These are phyloP conservation scores for Termitomyces sp. DNA, from an alignment of 768 basidiomycete species.

Conservation along the genomic window DNA sequence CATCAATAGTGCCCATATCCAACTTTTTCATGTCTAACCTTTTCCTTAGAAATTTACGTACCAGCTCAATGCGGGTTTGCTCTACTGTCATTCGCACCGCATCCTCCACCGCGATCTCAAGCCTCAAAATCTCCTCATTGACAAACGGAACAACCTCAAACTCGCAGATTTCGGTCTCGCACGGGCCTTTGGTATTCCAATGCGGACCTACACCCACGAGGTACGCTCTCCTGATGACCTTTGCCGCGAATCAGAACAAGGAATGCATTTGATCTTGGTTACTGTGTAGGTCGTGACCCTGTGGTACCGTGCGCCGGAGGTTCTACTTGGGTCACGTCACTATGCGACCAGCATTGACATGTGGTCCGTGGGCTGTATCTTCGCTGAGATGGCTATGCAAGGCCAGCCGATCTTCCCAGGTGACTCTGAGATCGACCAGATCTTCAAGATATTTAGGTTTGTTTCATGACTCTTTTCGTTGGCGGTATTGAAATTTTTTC, in stretches of 20 bases:
- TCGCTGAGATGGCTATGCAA: constrained; percentile 97
- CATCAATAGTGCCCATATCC: background rate
- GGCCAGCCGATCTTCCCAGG: constrained; percentile 92
- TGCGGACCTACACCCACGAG: constrained; percentile 99
- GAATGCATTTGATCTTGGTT: background rate
- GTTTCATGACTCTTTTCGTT: background rate
- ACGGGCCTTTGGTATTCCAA: constrained; percentile 95
- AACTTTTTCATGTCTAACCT: constrained; percentile 4
- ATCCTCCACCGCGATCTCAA: constrained; percentile 97
- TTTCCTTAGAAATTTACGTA: constrained; percentile 85
- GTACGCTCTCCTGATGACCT: constrained; percentile 32
- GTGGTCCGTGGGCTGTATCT: constrained; percentile 99
- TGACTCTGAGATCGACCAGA: constrained; percentile 99
- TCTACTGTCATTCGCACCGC: constrained; percentile 93
- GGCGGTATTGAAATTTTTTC: background rate
- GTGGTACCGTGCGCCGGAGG: constrained; percentile 99
- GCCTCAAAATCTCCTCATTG: constrained; percentile 93
- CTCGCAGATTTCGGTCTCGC: constrained; percentile 96
- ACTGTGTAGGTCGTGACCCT: constrained; percentile 85
- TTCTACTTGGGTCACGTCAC: constrained; percentile 90
- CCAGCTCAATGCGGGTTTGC: constrained; percentile 85
- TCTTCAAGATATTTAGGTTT: constrained; percentile 98
- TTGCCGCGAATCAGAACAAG: background rate
- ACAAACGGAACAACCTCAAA: constrained; percentile 86
- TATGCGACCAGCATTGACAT: constrained; percentile 98